These are phyloP conservation scores for Penicillium sp. DNA, from an alignment of 2,329 filamentous ascomycete species.

Conservation along the genomic window DNA sequence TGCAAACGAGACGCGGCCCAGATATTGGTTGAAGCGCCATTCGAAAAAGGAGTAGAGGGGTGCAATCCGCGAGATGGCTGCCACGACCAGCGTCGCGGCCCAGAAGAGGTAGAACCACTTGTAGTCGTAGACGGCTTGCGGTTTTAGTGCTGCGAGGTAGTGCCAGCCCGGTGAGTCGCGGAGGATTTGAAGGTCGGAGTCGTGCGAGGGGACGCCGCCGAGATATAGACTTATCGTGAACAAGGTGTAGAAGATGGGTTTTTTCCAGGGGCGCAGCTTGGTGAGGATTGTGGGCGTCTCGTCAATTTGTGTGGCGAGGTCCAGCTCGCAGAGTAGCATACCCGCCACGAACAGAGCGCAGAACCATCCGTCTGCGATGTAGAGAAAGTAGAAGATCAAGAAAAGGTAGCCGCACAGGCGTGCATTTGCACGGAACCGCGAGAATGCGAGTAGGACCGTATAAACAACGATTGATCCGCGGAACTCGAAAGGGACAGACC, in stretches of 20 bases:
- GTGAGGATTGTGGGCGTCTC: conserved; percentile 35
- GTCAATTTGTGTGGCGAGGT: no score
- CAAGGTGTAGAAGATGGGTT: conserved; percentile 55
- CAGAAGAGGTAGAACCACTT: conserved; percentile 61
- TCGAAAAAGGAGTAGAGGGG: conserved; percentile 68
- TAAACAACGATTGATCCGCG: conserved; percentile 65
- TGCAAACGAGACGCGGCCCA: conserved; percentile 65
- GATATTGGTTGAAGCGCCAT: conserved; percentile 61
- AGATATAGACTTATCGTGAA: conserved; percentile 36
- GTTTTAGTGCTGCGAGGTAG: conserved; percentile 64
- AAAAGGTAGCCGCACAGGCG: no score
- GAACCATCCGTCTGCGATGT: no score
- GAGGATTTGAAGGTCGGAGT: conserved; percentile 52
- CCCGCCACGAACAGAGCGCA: no score
- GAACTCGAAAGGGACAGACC: conserved; percentile 62
- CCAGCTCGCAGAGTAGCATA: no score
- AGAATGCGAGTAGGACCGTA: conserved; percentile 60
- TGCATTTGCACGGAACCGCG: no score
- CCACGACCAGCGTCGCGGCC: no score
- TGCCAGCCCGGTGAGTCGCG: conserved; percentile 63
- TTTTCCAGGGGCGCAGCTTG: conserved; percentile 54
- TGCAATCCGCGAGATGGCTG: conserved; percentile 59
- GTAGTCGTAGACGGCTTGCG: conserved; percentile 67
- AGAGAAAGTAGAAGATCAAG: no score
- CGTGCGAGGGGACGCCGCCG: no score